Evolutionary conservation across 768 basidiomycete species (phyloP), one percentile per base, ranked within the genome.

Genomic region (Hirschioporus abietinus): DNA sequence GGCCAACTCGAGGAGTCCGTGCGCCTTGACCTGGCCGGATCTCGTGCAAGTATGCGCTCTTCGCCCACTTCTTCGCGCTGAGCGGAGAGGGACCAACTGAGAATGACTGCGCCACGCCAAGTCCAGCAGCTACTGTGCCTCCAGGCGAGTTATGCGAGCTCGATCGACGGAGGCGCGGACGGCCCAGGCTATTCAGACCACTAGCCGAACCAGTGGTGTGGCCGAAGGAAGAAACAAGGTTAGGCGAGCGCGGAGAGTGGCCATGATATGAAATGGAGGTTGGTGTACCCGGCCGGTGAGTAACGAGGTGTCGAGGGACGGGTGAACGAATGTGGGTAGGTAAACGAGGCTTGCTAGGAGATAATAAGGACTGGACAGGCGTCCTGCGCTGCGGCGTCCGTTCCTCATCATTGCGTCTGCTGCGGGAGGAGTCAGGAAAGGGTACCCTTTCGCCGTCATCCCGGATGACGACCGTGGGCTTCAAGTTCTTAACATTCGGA

Each of bases 21-120:
- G n/a, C 57, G n/a, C 35, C 17, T 2, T 62, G 12, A n/a, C 12
- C 63, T 1, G 64, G 42, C 8, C 59, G 69, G n/a, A 90, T 84
- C 71, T 89, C 86, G 68, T 91, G 90, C 60, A 91, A 70, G 78
- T 91, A 90, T 2, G 90, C 86, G 0, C 80, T 88, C 42, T 86
- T 78, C 24, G 88, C 89, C 83, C 86, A 88, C 42, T 81, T 81
- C 68, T 82, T 84, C 20, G 83, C 82, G 0, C 80, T 80, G 65
- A 83, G 82, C 63, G 81, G 81, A 6, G 76, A 77, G 58, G 75
- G 74, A 18, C 76, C 77, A 35, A 74, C 42, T 52, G 42, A 52
- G 12, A 52, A 20, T 3, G 42, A 52, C 20, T 52, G 42, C 12
- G 42, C 42, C 67, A 74, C 72, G 66, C 77, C 63, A 72, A 74